Conservation (phyloP, 176 grass and related monocot genomes). For the sorghum (Sorghum bicolor) region Sorghum_bicolor_NCBIv3 NC_012871.2:70444001-70444500, state of each 20-base stretch:
- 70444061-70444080: constrained; percentile 88
- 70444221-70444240: constrained; percentile 31
- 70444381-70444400: constrained; percentile 46
- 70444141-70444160: constrained; percentile 56
- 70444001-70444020: constrained; percentile 69
- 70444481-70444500: constrained; percentile 18
- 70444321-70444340: constrained; percentile 53
- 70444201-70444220: constrained; percentile 37
- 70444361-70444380: constrained; percentile 46
- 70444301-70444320: constrained; percentile 46
- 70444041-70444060: constrained; percentile 72
- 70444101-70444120: constrained; percentile 61
- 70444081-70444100: constrained; percentile 47
- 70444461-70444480: constrained; percentile 41
- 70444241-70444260: constrained; percentile 31
- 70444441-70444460: constrained; percentile 47
- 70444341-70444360: constrained; percentile 36
- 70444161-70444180: constrained; percentile 53
- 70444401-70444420: background rate
- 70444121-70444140: constrained; percentile 57
- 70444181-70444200: background rate
- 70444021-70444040: constrained; percentile 30
- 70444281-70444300: constrained; percentile 39
- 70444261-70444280: constrained; percentile 67
- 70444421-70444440: constrained; percentile 50